phyloP scores from a whole-genome alignment of 345 rosid genomes.

The Mangifera indica region DNA sequence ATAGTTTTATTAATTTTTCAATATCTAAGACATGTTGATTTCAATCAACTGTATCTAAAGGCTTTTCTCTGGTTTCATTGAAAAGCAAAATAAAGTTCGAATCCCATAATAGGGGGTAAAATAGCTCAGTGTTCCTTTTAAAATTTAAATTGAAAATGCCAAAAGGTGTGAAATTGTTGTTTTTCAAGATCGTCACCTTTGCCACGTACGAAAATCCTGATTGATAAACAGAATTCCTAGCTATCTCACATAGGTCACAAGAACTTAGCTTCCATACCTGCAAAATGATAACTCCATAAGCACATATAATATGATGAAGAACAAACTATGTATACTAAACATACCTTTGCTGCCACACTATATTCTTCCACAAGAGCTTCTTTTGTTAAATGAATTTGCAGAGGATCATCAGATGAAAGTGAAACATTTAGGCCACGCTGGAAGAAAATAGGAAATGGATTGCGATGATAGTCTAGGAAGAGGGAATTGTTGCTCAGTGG shows the following conservation, averaged over 20 bases:
- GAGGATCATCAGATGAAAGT: slow-evolving; percentile 52
- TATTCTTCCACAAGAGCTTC: slow-evolving; percentile 58
- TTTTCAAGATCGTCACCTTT: slow-evolving; percentile 33
- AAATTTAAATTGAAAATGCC: not conserved
- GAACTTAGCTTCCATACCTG: slow-evolving; percentile 60
- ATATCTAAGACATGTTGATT: not conserved
- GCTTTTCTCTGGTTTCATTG: not conserved
- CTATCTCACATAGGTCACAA: slow-evolving; percentile 60
- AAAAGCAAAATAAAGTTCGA: not conserved
- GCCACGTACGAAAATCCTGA: slow-evolving; percentile 46
- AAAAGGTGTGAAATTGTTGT: not conserved
- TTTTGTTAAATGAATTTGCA: slow-evolving; percentile 59
- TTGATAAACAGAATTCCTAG: slow-evolving; percentile 54
- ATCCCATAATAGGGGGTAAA: not conserved
- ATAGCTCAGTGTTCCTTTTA: not conserved
- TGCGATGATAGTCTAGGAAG: slow-evolving; percentile 53
- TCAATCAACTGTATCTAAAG: not conserved
- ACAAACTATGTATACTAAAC: not conserved
- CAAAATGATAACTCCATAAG: slow-evolving; percentile 2
- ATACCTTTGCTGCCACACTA: slow-evolving; percentile 56
- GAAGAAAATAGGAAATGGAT: slow-evolving; percentile 47
- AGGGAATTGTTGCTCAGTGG: slow-evolving; percentile 62
- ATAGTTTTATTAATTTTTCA: not conserved
- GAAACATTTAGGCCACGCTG: slow-evolving; percentile 56
- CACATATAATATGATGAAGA: not conserved